Percentiles rank a stretch among this genome's conserved stretches.
Evolutionary conservation across 306 rosid genomes (phyloP).

Genomic region (Vigna hirtella): DNA sequence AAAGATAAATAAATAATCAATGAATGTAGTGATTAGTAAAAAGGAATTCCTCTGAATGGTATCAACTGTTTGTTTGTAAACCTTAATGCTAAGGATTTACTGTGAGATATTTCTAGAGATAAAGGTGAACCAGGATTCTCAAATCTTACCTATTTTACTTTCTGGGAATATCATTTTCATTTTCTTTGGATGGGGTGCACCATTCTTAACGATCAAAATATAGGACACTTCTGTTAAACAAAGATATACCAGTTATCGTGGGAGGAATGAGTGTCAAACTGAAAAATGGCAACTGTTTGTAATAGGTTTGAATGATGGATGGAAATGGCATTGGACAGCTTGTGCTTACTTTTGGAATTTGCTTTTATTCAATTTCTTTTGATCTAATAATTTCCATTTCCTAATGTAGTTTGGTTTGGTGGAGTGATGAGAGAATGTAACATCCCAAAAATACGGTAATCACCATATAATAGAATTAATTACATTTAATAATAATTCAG

Average conservation of each 20-base stretch:
- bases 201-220: not conserved
- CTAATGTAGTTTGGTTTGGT: not conserved
- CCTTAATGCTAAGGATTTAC: too few species aligned
- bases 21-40: too few species aligned
- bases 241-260: not conserved
- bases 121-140: not conserved
- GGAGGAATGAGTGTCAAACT: too few species aligned
- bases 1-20: conserved; percentile 40
- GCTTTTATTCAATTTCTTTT: not conserved
- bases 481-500: too few species aligned
- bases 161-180: not conserved
- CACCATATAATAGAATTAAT: too few species aligned
- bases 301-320: not conserved
- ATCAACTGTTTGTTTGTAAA: too few species aligned
- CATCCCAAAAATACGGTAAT: too few species aligned
- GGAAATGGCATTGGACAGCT: conserved; percentile 4
- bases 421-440: not conserved
- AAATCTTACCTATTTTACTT: not conserved
- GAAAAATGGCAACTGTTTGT: too few species aligned
- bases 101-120: not conserved
- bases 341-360: not conserved
- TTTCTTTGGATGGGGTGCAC: not conserved
- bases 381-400: not conserved
- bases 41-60: not conserved
- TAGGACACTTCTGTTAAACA: not conserved